Conservation (phyloP, 2,329 filamentous ascomycete species). For the Neospermospora avenae region DNA sequence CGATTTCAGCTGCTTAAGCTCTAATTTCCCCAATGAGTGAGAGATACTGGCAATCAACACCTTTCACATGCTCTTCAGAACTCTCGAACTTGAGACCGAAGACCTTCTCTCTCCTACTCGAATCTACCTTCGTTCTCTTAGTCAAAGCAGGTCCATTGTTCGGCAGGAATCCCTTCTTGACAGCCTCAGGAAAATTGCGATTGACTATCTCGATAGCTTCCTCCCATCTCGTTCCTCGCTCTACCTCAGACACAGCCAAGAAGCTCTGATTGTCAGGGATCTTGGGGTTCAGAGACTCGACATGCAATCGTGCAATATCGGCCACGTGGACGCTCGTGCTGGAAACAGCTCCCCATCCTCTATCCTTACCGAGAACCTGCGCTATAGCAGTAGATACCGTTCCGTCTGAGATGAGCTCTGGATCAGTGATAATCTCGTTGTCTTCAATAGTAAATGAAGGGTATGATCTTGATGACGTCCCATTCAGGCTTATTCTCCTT, state of each 20-base stretch:
- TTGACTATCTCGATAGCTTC: constrained; percentile 39
- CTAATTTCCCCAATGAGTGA: constrained; percentile 31
- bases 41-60: constrained; percentile 37
- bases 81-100: constrained; percentile 36
- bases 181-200: constrained; percentile 33
- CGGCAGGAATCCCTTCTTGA: constrained; percentile 31
- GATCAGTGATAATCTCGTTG: constrained; percentile 24
- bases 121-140: constrained; percentile 27
- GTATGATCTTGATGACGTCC: constrained; percentile 29
- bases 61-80: constrained; percentile 38
- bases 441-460: constrained; percentile 26
- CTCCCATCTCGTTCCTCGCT: constrained; percentile 37
- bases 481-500: constrained; percentile 21
- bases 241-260: constrained; percentile 22
- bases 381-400: constrained; percentile 20
- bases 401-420: constrained; percentile 18
- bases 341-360: constrained; percentile 19
- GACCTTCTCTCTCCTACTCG: constrained; percentile 33
- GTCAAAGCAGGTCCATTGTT: constrained; percentile 20
- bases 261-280: constrained; percentile 26
- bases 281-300: constrained; percentile 22
- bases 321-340: constrained; percentile 24
- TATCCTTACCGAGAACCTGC: constrained; percentile 21
- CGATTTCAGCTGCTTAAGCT: too few relatives aligned
- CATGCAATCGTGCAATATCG: constrained; percentile 25